Base-by-base conservation (phyloP, 345 rosid genomes). In the Geranium rotundifolium region DNA sequence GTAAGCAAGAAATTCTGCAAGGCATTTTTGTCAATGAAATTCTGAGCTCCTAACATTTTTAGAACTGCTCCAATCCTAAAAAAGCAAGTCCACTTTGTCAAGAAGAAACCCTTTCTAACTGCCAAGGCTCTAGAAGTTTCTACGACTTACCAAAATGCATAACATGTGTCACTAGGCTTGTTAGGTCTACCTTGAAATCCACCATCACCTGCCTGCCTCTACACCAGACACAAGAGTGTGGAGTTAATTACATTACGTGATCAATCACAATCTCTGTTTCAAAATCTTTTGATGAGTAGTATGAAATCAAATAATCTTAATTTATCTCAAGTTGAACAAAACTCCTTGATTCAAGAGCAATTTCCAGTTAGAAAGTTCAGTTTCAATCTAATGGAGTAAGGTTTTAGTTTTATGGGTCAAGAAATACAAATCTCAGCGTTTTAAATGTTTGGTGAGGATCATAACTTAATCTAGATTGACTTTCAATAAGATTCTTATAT, bases 121-220 rank as follows among this genome's bases (percentile, higher is more conserved):
- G 60, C 49, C 27, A 39, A 17, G 55, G 39, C 29, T 29, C 0
- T 10, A 19, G 29, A 7, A 46, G 52, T 16, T 69, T 66, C 34
- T 59, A 37, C 65, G 23, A 60, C 81, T 70, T 68, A 88, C 99
- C 99, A 93, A 77, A 88, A 93, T 57, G 99, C 97, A 73, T 90
- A 93, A 74, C 99, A 93, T 58, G 98, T 87, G 76, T 90, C 99
- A 68, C 96, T 93, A 39, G 76, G 71, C 70, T 93, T 90, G 79
- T 85, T 93, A 56, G 83, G 65, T 82, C 97, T 82, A 52, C 99
- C 99, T 75, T 90, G 96, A 75, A 87, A 84, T 63, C 99, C 99
- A 69, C 96, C 95, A 75, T 88, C 92, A 72, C 62, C 66, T 29
- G 77, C 83, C 73, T 90, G 99, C 80, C 96, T 86, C 99, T 93